Evolutionary conservation across 1,284 basidiomycete genomes (phyloP).

Genomic region (Testicularia cyperi): DNA sequence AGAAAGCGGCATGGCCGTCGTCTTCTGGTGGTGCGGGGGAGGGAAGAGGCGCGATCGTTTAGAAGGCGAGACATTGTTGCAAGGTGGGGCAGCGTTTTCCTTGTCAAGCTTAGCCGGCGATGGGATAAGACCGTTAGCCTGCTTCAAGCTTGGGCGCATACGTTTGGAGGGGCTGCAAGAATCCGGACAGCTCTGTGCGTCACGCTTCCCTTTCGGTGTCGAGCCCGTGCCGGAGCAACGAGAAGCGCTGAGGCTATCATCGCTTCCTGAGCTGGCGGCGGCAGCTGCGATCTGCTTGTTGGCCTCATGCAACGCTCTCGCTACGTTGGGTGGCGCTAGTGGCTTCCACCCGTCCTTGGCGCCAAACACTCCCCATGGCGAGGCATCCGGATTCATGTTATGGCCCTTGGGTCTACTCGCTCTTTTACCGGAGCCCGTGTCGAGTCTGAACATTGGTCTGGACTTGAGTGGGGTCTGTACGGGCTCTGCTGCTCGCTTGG

Average conservation of each 20-base stretch:
- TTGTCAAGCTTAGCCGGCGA: too few species aligned
- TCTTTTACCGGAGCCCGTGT: conserved; percentile 27
- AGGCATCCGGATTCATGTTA: conserved; percentile 22
- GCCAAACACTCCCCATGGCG: conserved; percentile 35
- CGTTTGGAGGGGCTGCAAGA: conserved; percentile 16
- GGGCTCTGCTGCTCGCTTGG: conserved; percentile 8
- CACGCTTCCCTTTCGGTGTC: conserved; percentile 13
- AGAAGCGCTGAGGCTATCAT: too few species aligned
- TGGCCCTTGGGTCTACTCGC: conserved; percentile 25
- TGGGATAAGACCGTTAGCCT: conserved; percentile 1
- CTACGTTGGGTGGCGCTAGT: conserved; percentile 24
- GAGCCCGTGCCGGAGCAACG: too few species aligned
- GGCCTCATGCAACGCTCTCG: conserved; percentile 20
- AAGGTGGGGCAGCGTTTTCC: conserved; percentile 14
- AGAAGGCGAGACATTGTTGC: conserved; percentile 8
- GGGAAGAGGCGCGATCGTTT: conserved; percentile 15
- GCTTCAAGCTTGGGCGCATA: conserved; percentile 1
- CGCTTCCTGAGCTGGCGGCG: too few species aligned
- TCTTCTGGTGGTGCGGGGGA: conserved; percentile 6
- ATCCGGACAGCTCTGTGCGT: not conserved
- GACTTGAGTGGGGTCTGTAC: conserved; percentile 30
- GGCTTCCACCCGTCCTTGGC: conserved; percentile 34
- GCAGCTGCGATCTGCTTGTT: conserved; percentile 17
- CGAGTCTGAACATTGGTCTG: conserved; percentile 36
- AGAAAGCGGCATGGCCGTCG: conserved; percentile 21